These are phyloP conservation scores for Pyrenochaeta sp. DNA, from an alignment of 2,329 filamentous ascomycete species.

Conservation along the genomic window DNA sequence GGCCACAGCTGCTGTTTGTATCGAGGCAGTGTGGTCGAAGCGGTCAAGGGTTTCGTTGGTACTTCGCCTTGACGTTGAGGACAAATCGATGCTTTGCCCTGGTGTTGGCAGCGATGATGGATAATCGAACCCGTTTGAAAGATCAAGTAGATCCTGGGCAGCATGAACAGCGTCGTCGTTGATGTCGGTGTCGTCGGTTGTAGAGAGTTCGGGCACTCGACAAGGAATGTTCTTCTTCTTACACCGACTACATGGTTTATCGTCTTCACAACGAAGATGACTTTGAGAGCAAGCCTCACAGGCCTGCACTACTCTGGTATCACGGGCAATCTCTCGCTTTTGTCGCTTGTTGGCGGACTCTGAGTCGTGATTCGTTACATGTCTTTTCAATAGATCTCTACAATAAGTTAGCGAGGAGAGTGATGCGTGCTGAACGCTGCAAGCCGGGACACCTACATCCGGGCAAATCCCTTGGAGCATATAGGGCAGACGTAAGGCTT, in stretches of 20 bases:
- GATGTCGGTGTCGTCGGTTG: constrained; percentile 21
- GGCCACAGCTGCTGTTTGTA: neutral
- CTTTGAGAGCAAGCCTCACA: constrained; percentile 62
- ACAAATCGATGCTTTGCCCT: constrained; percentile 3
- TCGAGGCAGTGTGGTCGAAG: constrained; percentile 8
- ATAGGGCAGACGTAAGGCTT: constrained; percentile 57
- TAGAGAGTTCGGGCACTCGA: constrained; percentile 28
- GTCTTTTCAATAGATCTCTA: constrained; percentile 61
- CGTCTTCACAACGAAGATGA: constrained; percentile 63
- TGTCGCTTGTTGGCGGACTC: constrained; percentile 43
- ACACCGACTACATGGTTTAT: constrained; percentile 63
- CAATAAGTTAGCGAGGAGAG: constrained; percentile 6
- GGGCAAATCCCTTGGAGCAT: constrained; percentile 58
- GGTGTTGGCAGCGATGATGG: constrained; percentile 17
- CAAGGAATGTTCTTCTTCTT: constrained; percentile 59
- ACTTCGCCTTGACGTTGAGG: constrained; percentile 3
- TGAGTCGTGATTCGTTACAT: constrained; percentile 56
- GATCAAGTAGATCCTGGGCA: constrained; percentile 41
- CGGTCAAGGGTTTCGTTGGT: constrained; percentile 3
- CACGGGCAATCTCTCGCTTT: constrained; percentile 34
- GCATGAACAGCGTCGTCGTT: constrained; percentile 37
- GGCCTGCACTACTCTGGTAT: constrained; percentile 52
- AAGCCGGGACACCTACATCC: constrained; percentile 46
- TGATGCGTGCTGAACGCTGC: neutral
- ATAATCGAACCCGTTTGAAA: constrained; percentile 36